Base-by-base conservation (phyloP, 2,329 filamentous ascomycete genomes). In the Beauveria australis region DNA sequence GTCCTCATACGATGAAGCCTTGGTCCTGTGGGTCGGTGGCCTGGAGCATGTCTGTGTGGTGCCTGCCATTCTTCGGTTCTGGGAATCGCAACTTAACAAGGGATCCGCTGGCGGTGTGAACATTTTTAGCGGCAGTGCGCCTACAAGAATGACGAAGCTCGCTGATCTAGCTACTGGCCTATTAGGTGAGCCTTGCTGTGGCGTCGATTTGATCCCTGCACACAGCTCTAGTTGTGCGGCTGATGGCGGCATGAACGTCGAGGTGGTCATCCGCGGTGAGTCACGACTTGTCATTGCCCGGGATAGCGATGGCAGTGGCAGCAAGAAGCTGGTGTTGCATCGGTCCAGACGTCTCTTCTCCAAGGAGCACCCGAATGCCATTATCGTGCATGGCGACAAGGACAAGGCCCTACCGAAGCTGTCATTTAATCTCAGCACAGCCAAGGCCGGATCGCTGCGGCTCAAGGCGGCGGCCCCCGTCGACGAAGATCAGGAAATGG, bases 81-180 rank as follows among this genome's bases (percentile, higher is more conserved):
- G 83, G 82, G 82, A 85, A 41, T 78, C 82, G 1, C 82, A 85
- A 64, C 74, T 82, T 12, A 79, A 81, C 14, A 80, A 78, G 63
- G 75, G 77, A 16, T 72, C 72, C 8, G 78, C 78, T n/a, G 77
- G 77, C 14, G 78, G 79, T 1, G 78, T 79, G 7, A 83, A 83
- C 60, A 71, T 84, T 2, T 85, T 85, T 65, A 81, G 79, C 61
- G 81, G 81, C 52, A 73, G 79, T 0, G 80, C 81, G 60, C 79
- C 81, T 0, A 78, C 78, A 1, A 76, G 79, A 53, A 85, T 85
- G 81, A 68, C 82, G 14, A 82, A 81, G 53, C 70, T 86, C 3
- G 74, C 74, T 18, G 81, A 85, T 52, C 70, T 85, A 19, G 73
- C 74, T 5, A 78, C 78, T 1, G 82, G 83, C 0, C 73, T 86